Conservation (phyloP, 148 eudicot genomes). For the Rhododendron williamsianum region DNA sequence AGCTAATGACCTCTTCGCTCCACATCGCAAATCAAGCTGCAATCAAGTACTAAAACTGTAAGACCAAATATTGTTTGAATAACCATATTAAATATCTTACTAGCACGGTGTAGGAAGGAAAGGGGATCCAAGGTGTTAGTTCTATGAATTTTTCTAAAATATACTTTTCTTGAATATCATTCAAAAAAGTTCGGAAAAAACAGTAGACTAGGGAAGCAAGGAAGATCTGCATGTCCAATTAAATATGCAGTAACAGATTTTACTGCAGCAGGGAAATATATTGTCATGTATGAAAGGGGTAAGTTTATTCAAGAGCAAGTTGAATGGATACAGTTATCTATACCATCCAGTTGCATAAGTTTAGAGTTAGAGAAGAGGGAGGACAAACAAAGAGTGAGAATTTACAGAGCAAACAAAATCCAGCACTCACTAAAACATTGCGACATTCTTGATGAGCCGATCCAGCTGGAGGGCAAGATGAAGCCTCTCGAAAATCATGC, state of each 20-base stretch:
- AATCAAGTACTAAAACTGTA: constrained; percentile 38
- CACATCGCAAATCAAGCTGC: constrained; percentile 92
- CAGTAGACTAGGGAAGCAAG: neutral
- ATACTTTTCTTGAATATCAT: no score
- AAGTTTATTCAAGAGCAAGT: neutral
- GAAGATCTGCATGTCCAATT: neutral
- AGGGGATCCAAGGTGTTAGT: neutral
- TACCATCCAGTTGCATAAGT: neutral
- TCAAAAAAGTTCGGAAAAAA: neutral
- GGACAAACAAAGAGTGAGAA: neutral
- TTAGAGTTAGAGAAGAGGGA: neutral
- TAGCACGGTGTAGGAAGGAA: neutral
- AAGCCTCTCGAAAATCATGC: constrained; percentile 90
- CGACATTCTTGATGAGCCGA: constrained; percentile 87
- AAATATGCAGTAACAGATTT: neutral
- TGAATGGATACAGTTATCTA: neutral
- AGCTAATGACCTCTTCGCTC: constrained; percentile 74
- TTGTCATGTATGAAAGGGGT: neutral
- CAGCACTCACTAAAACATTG: constrained; percentile 73
- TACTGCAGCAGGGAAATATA: neutral
- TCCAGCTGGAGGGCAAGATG: constrained; percentile 87
- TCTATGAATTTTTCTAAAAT: neutral
- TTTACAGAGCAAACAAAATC: constrained; percentile 2
- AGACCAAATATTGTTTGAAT: constrained; percentile 9
- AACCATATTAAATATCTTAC: neutral